phyloP scores from a whole-genome alignment of 345 rosid genomes.

The Ceriops zippeliana region DNA sequence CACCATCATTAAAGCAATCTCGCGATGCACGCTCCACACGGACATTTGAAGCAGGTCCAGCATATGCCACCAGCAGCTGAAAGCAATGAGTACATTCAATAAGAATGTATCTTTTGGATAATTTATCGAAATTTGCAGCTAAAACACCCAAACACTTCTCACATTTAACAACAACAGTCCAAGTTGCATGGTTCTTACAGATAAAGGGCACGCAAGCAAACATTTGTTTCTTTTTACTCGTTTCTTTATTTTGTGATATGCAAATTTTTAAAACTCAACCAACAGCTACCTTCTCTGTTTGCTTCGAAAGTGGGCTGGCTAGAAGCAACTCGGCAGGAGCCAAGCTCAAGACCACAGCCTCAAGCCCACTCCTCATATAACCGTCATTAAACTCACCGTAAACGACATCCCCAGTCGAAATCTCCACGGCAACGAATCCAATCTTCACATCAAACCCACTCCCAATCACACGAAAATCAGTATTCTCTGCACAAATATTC shows the following conservation, averaged over 20 bases:
- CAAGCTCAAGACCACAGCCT: conserved; percentile 76
- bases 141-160: not conserved
- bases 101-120: not conserved
- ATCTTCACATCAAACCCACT: conserved; percentile 53
- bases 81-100: conserved; percentile 5
- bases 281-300: conserved; percentile 71
- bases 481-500: conserved; percentile 22
- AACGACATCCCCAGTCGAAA: conserved; percentile 87
- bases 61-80: conserved; percentile 68
- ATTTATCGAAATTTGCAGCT: not conserved
- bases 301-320: conserved; percentile 63
- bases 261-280: not conserved
- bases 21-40: conserved; percentile 59
- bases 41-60: conserved; percentile 87
- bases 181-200: not conserved
- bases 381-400: conserved; percentile 73
- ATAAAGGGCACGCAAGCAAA: not conserved
- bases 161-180: not conserved
- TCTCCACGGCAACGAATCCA: conserved; percentile 80
- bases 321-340: conserved; percentile 83
- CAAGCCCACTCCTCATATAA: conserved; percentile 72
- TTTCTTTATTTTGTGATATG: not conserved
- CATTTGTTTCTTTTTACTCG: not conserved
- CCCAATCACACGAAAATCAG: conserved; percentile 18
- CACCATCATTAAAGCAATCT: conserved; percentile 51